Evolutionary conservation across 305 asterid species (phyloP).

Genomic region (Fraxinus floribunda): DNA sequence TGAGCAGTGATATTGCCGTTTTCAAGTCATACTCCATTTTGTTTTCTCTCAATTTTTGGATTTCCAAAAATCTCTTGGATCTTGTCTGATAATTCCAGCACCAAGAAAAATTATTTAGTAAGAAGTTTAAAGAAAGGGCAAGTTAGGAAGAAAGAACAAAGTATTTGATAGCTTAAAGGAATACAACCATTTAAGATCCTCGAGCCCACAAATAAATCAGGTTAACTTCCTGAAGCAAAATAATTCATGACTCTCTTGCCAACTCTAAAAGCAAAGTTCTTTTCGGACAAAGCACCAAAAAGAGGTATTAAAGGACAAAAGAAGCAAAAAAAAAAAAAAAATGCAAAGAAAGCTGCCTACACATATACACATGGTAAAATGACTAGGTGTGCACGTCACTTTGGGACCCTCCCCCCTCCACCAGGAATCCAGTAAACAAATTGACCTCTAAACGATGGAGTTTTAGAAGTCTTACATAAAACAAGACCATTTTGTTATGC

Average conservation of each 20-base stretch:
- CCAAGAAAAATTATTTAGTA: conserved; percentile 10
- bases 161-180: conserved; percentile 1
- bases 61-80: conserved; percentile 93
- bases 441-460: neutral
- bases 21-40: conserved; percentile 78
- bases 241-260: neutral
- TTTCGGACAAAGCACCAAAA: neutral
- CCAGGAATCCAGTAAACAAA: neutral
- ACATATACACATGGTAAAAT: neutral
- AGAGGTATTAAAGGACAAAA: neutral
- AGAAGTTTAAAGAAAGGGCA: neutral
- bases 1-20: conserved; percentile 73
- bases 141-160: neutral
- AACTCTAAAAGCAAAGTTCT: neutral
- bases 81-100: conserved; percentile 53
- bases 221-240: neutral
- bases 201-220: neutral
- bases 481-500: neutral
- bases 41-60: conserved; percentile 75
- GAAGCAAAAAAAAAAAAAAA: neutral
- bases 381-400: neutral
- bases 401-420: too few relatives aligned
- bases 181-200: neutral
- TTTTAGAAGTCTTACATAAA: neutral
- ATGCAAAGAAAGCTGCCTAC: neutral